Percentiles rank a stretch among this genome's conserved stretches.
Conservation (phyloP, 805 yeast species). For the Blastobotrys muscicola region DNA sequence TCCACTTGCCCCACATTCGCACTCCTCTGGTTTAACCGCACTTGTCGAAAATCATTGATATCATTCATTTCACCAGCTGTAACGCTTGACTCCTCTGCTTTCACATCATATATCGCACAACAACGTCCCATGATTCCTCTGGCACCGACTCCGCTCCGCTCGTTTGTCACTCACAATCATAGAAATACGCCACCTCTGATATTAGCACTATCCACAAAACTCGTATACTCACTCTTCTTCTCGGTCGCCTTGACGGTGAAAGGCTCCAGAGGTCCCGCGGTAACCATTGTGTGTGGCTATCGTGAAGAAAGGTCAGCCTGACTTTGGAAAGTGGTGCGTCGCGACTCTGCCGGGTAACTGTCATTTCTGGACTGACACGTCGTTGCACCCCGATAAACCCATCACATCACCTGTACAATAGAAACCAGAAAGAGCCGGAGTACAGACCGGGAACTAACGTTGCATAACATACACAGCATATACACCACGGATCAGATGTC, state of each 20-base stretch:
- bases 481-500: too few relatives aligned
- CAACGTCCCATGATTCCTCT: too few relatives aligned
- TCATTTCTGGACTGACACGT: neutral
- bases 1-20: too few relatives aligned
- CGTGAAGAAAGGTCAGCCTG: too few relatives aligned
- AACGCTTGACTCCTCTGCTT: too few relatives aligned
- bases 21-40: too few relatives aligned
- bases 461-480: neutral
- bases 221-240: conserved; percentile 35
- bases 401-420: neutral
- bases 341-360: too few relatives aligned
- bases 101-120: too few relatives aligned
- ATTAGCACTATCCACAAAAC: neutral
- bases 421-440: neutral
- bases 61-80: too few relatives aligned
- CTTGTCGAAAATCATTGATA: too few relatives aligned
- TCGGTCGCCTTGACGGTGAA: conserved; percentile 46
- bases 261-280: conserved; percentile 49
- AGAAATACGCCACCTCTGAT: conserved; percentile 60
- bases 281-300: neutral
- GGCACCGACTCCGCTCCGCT: conserved; percentile 2
- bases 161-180: conserved; percentile 39
- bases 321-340: too few relatives aligned
- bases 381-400: neutral
- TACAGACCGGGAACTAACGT: neutral